A percentile compares a stretch with the other conserved stretches of the same genome.
These are phyloP conservation scores for Acacia pycnantha DNA, from an alignment of 331 rosid species.

Conservation along the genomic window DNA sequence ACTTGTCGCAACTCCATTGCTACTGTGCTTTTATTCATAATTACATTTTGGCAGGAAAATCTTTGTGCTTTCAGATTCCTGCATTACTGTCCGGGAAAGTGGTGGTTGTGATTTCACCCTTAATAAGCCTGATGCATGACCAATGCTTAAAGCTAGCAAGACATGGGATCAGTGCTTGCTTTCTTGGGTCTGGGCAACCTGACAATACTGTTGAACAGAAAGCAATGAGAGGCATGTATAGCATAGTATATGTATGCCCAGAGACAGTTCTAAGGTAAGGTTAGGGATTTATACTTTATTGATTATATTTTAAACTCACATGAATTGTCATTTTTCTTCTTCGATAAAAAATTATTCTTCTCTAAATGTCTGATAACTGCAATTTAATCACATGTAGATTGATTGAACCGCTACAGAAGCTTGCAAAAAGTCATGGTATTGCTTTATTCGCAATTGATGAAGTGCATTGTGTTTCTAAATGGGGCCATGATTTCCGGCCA, in stretches of 20 bases:
- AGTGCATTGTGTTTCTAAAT: slow-evolving; percentile 93
- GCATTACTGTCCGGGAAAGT: slow-evolving; percentile 88
- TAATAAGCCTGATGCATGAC: slow-evolving; percentile 95
- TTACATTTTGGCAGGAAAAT: slow-evolving; percentile 69
- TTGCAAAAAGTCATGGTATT: slow-evolving; percentile 78
- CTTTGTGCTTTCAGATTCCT: slow-evolving; percentile 92
- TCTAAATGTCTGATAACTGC: slow-evolving; percentile 18
- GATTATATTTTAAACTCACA: slow-evolving; percentile 2
- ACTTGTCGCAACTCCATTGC: neutral
- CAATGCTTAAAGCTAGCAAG: slow-evolving; percentile 80
- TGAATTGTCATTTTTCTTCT: neutral
- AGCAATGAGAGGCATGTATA: slow-evolving; percentile 82
- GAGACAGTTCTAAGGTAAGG: slow-evolving; percentile 77
- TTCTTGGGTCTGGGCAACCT: slow-evolving; percentile 96
- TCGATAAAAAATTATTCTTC: neutral
- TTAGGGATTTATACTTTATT: slow-evolving; percentile 5
- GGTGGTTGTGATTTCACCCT: slow-evolving; percentile 92
- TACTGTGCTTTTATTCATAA: slow-evolving; percentile 14
- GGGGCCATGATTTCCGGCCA: slow-evolving; percentile 98
- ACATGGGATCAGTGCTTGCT: slow-evolving; percentile 79
- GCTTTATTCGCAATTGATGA: slow-evolving; percentile 94
- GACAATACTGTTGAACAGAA: slow-evolving; percentile 79
- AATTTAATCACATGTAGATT: slow-evolving; percentile 49
- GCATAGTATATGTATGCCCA: slow-evolving; percentile 81
- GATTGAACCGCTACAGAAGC: slow-evolving; percentile 70